phyloP scores from a whole-genome alignment of 1,284 basidiomycete genomes.

The Wallemia hederae region DNA sequence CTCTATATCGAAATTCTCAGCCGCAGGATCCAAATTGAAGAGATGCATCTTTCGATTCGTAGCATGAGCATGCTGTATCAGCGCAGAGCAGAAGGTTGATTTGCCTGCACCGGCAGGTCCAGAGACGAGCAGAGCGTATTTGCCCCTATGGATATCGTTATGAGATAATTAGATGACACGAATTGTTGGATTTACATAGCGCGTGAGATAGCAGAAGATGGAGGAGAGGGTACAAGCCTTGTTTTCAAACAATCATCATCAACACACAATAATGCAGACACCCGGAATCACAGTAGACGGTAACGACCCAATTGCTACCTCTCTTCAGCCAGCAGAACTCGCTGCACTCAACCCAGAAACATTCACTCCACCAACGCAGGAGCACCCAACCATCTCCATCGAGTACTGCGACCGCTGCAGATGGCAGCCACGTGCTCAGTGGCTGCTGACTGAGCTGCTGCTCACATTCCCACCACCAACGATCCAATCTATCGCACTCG shows the following conservation, averaged over 20 bases:
- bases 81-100: conserved; percentile 68
- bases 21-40: conserved; percentile 92
- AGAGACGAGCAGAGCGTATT: conserved; percentile 15
- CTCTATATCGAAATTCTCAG: conserved; percentile 72
- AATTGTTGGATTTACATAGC: too few relatives aligned
- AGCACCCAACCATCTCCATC: neutral
- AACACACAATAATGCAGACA: neutral
- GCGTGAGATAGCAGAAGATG: neutral
- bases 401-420: conserved; percentile 2
- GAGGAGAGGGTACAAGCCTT: neutral
- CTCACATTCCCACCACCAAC: conserved; percentile 54
- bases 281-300: neutral
- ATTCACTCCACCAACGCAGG: conserved; percentile 12
- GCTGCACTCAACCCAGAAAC: neutral
- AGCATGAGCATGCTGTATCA: conserved; percentile 68
- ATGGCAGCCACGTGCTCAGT: conserved; percentile 52
- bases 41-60: conserved; percentile 64
- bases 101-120: conserved; percentile 95
- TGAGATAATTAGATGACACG: neutral
- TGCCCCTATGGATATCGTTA: too few relatives aligned
- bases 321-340: neutral
- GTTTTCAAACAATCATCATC: neutral
- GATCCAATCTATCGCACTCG: conserved; percentile 32
- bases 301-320: neutral
- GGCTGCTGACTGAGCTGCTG: conserved; percentile 64